Evolutionary conservation across 768 basidiomycete genomes (phyloP).

Genomic region (Phylloporus rhodoxanthus): DNA sequence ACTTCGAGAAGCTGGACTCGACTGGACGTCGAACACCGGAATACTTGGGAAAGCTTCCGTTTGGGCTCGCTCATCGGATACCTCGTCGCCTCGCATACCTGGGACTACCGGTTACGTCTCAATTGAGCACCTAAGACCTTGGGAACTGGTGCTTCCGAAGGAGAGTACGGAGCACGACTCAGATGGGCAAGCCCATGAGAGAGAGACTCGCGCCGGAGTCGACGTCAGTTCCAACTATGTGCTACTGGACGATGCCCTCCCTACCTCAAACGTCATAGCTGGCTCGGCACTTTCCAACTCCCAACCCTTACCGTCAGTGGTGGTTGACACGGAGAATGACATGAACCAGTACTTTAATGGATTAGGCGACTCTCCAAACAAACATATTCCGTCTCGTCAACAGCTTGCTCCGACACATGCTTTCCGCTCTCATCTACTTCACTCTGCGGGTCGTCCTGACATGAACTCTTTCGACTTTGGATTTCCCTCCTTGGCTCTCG

Average conservation of each 20-base stretch:
- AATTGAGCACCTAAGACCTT: slow-evolving; percentile 8
- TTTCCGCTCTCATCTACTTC: slow-evolving; percentile 8
- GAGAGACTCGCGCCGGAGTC: not conserved
- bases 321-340: slow-evolving; percentile 16
- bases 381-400: slow-evolving; percentile 1
- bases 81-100: not conserved
- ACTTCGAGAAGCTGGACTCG: slow-evolving; percentile 9
- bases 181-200: not conserved
- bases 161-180: not conserved
- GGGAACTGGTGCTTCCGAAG: slow-evolving; percentile 10
- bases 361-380: slow-evolving; percentile 19
- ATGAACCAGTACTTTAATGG: slow-evolving; percentile 28
- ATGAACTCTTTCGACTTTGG: slow-evolving; percentile 2
- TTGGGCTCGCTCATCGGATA: slow-evolving; percentile 1
- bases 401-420: slow-evolving; percentile 1
- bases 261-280: not conserved
- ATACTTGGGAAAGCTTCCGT: not conserved
- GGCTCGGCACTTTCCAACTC: not conserved
- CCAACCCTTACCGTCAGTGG: not conserved
- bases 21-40: slow-evolving; percentile 1
- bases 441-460: not conserved
- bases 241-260: not conserved
- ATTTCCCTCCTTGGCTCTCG: slow-evolving; percentile 6
- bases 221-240: not conserved
- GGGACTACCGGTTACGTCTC: slow-evolving; percentile 10